Evolutionary conservation across 2,329 filamentous ascomycete genomes (phyloP).

Genomic region (Thermomyces lanuginosus): DNA sequence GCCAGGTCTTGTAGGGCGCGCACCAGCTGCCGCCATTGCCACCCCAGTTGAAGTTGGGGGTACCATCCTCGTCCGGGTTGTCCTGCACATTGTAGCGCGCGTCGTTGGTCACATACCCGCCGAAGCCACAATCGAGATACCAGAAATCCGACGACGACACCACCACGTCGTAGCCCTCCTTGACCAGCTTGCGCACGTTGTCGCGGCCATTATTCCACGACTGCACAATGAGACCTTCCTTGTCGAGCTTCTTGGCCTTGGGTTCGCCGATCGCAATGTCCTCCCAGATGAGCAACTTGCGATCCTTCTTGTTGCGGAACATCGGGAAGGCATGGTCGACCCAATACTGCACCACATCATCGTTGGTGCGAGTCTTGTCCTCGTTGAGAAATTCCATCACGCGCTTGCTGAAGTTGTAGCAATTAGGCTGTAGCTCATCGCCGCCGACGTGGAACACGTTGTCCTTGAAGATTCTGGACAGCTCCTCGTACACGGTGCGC

Average conservation of each 20-base stretch:
- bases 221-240: slow-evolving; percentile 35
- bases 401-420: slow-evolving; percentile 41
- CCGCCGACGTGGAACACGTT: slow-evolving; percentile 41
- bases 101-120: slow-evolving; percentile 40
- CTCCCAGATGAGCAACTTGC: slow-evolving; percentile 43
- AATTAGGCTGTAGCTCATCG: slow-evolving; percentile 39
- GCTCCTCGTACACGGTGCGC: slow-evolving; percentile 37
- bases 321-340: slow-evolving; percentile 36
- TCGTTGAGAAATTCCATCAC: slow-evolving; percentile 36
- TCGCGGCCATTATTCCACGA: slow-evolving; percentile 38
- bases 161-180: slow-evolving; percentile 37
- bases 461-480: slow-evolving; percentile 36
- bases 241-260: slow-evolving; percentile 33
- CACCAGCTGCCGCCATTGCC: slow-evolving; percentile 41
- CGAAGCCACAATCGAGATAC: slow-evolving; percentile 41
- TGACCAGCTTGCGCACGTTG: slow-evolving; percentile 37
- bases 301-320: slow-evolving; percentile 28
- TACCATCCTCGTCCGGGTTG: slow-evolving; percentile 32
- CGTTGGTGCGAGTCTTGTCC: slow-evolving; percentile 34
- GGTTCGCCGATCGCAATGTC: slow-evolving; percentile 33
- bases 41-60: slow-evolving; percentile 39
- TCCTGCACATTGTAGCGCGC: slow-evolving; percentile 38
- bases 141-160: slow-evolving; percentile 41
- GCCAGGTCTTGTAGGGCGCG: slow-evolving; percentile 43
- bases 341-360: slow-evolving; percentile 40